Evolutionary conservation across 2,329 filamentous ascomycete species (phyloP), one percentile per base, ranked within the genome.

Genomic region (Hirsutella minnesotensis): DNA sequence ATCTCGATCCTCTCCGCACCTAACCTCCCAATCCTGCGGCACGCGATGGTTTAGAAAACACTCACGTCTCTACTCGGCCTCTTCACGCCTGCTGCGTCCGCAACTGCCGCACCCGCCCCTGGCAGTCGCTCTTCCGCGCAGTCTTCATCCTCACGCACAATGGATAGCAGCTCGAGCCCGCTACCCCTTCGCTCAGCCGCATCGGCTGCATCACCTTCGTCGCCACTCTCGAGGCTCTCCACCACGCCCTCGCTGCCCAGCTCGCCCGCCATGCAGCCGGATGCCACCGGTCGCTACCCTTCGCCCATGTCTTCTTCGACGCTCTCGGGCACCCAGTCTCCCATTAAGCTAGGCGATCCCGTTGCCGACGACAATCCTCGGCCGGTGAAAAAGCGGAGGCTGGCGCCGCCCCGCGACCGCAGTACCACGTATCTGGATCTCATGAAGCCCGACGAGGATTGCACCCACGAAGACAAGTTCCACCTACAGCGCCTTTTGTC

Each of bases 401-500:
- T 82, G 43, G 68, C 70, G 46, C 70, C 75, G 45, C 53, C 69
- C 47, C 73, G 71, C 50, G 67, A 84, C 54, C 83, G 87, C 53
- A 87, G 76, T 18, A 94, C 89, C n/a, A 77, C 86, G 53, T 78
- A 85, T 56, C 72, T 98, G 33, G 81, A 95, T 61, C 67, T 96
- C 31, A 56, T 53, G 40, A 70, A 68, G 42, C 65, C 73, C 12
- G 64, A 77, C 37, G 65, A 66, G 33, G 67, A 72, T 15, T 67
- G 72, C 27, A 57, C 55, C 39, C 59, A 65, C 34, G 61, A 68
- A 40, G 68, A 74, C 36, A 51, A 49, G 31, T 45, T 45, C 8
- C 76, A 90, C 47, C 68, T 95, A 33, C 75, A 84, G 47, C 75
- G 80, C 44, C 69, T 98, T 24, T 66, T 89, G 37, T 76, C 80